A percentile compares a stretch with the other conserved stretches of the same genome.
Evolutionary conservation across 176 grass and related monocot species (phyloP).

Genomic region (Juncus inflexus): DNA sequence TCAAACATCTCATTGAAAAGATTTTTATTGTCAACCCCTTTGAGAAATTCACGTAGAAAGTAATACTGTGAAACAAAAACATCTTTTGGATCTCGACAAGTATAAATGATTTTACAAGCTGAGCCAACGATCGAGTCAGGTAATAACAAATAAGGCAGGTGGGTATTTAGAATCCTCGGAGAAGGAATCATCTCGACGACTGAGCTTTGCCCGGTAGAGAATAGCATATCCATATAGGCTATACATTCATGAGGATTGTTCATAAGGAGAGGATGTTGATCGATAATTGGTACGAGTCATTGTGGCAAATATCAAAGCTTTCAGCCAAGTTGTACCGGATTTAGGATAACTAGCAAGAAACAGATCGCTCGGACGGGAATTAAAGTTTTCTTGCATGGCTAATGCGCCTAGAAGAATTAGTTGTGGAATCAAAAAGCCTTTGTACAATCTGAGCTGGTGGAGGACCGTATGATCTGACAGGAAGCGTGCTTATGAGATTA

Average conservation of each 20-base stretch:
- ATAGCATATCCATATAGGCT: background rate
- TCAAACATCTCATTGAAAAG: background rate
- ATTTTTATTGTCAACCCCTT: background rate
- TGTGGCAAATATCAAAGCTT: slow-evolving; percentile 4
- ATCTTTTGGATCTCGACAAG: slow-evolving; percentile 13
- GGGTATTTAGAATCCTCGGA: background rate
- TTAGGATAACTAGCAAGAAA: slow-evolving; percentile 15
- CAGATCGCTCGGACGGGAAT: background rate
- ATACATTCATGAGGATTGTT: slow-evolving; percentile 11
- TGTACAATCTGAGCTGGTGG: background rate
- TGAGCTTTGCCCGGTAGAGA: background rate
- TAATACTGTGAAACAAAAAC: background rate
- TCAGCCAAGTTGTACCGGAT: slow-evolving; percentile 32
- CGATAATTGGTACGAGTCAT: background rate
- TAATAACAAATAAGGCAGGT: slow-evolving; percentile 12
- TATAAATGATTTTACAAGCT: slow-evolving; percentile 3
- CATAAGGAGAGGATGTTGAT: slow-evolving; percentile 1
- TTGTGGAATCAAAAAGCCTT: background rate
- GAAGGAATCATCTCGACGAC: slow-evolving; percentile 1
- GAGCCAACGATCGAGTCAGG: background rate
- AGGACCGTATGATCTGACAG: background rate
- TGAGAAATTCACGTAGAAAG: slow-evolving; percentile 22
- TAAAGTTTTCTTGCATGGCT: background rate
- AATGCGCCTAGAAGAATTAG: background rate
- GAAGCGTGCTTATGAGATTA: background rate